phyloP scores from a whole-genome alignment of 805 yeast genomes.

The Starmerella lactis-condensi region DNA sequence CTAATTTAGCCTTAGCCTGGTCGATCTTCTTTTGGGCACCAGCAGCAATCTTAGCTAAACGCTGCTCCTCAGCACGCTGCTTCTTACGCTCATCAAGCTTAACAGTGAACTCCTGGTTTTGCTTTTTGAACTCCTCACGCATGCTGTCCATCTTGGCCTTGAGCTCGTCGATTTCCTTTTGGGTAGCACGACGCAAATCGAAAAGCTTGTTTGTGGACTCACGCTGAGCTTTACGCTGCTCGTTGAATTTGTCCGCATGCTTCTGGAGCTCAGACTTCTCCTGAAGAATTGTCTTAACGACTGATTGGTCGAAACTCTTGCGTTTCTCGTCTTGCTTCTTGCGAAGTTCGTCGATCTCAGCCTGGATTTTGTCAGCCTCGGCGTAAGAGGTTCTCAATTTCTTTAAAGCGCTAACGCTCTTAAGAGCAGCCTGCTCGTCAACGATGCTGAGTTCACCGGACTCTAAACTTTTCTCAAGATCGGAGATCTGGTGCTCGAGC shows the following conservation, averaged over 20 bases:
- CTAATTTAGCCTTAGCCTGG: conserved; percentile 52
- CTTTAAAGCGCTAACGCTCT: conserved; percentile 70
- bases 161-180: conserved; percentile 46
- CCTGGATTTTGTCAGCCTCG: conserved; percentile 54
- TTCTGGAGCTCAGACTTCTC: conserved; percentile 53
- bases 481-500: conserved; percentile 19
- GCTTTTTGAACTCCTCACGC: conserved; percentile 45
- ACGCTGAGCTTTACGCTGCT: conserved; percentile 47
- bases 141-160: conserved; percentile 31
- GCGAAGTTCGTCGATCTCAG: conserved; percentile 61
- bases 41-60: conserved; percentile 37
- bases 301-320: conserved; percentile 36
- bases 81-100: conserved; percentile 52
- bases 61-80: conserved; percentile 58
- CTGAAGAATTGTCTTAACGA: conserved; percentile 46
- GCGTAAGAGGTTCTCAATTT: conserved; percentile 65
- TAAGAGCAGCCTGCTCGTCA: conserved; percentile 69
- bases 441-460: conserved; percentile 69
- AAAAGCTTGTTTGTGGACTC: conserved; percentile 41
- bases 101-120: conserved; percentile 56
- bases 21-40: conserved; percentile 35
- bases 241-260: conserved; percentile 45
- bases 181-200: conserved; percentile 38
- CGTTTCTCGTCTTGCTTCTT: conserved; percentile 58
- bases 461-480: conserved; percentile 55